Evolutionary conservation across 1,139 yeast genomes (phyloP).

Genomic region (Sugiyamaella neomexicana): DNA sequence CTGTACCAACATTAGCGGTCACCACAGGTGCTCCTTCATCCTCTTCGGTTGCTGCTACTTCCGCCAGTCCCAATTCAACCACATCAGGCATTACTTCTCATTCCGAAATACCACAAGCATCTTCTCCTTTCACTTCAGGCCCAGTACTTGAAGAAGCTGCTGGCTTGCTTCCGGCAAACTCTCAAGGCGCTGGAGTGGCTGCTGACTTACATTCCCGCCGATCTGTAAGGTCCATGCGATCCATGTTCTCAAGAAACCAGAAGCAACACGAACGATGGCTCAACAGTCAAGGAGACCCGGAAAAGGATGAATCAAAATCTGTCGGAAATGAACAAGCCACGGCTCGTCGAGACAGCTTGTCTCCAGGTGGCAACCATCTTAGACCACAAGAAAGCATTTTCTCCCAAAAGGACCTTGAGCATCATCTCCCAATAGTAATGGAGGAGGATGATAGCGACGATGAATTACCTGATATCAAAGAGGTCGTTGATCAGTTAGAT

Average conservation of each 20-base stretch:
- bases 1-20: conserved; percentile 1
- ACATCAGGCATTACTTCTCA: neutral
- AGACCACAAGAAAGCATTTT: conserved; percentile 6
- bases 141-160: conserved; percentile 15
- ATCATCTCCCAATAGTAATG: conserved; percentile 15
- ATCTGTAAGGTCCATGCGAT: conserved; percentile 23
- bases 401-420: conserved; percentile 18
- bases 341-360: neutral
- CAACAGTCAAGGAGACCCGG: neutral
- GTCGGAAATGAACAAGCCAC: neutral
- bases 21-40: neutral
- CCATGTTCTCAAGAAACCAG: conserved; percentile 23
- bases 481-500: conserved; percentile 32
- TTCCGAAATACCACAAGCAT: neutral
- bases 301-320: neutral
- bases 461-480: conserved; percentile 34
- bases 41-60: neutral
- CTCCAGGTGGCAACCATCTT: neutral
- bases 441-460: conserved; percentile 35
- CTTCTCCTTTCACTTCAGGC: conserved; percentile 16
- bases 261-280: neutral
- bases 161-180: conserved; percentile 7
- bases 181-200: neutral
- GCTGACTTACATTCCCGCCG: conserved; percentile 15
- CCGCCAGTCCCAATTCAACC: conserved; percentile 4